phyloP scores from a whole-genome alignment of 768 basidiomycete species.

The Lactarius trivialis region DNA sequence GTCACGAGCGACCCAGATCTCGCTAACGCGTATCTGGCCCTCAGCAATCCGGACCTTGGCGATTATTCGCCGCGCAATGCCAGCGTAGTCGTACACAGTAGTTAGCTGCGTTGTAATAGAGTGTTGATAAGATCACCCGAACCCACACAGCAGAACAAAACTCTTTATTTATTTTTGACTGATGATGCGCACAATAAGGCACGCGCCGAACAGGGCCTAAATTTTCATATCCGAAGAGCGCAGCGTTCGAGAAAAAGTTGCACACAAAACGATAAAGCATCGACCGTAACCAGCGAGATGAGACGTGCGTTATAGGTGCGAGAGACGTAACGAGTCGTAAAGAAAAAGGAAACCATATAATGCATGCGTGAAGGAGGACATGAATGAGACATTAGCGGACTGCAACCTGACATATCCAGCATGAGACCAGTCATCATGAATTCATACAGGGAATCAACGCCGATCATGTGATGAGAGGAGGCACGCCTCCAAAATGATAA shows the following conservation, averaged over 20 bases:
- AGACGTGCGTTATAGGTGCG: conserved; percentile 3
- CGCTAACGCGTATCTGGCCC: not conserved
- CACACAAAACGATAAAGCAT: conserved; percentile 12
- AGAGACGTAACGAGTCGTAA: conserved; percentile 14
- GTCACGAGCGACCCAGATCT: too few species aligned
- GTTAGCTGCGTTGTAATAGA: not conserved
- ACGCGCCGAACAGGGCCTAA: not conserved
- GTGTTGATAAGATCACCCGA: too few species aligned
- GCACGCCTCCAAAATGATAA: conserved; percentile 13
- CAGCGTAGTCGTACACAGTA: not conserved
- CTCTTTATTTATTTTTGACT: not conserved
- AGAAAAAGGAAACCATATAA: not conserved
- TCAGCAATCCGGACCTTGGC: not conserved
- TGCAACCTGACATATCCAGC: conserved; percentile 16
- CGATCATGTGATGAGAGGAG: conserved; percentile 3
- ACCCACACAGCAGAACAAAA: not conserved
- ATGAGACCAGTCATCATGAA: conserved; percentile 17
- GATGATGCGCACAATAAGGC: not conserved
- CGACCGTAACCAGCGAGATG: conserved; percentile 22
- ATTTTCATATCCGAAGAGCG: not conserved
- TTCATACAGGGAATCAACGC: conserved; percentile 21
- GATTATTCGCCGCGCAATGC: not conserved
- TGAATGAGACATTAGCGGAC: conserved; percentile 12
- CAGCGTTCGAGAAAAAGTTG: not conserved
- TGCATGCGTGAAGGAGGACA: conserved; percentile 1